Percentiles rank a stretch among this genome's conserved stretches.
Evolutionary conservation across 2,329 filamentous ascomycete species (phyloP).

Genomic region (Fusarium stilboides): DNA sequence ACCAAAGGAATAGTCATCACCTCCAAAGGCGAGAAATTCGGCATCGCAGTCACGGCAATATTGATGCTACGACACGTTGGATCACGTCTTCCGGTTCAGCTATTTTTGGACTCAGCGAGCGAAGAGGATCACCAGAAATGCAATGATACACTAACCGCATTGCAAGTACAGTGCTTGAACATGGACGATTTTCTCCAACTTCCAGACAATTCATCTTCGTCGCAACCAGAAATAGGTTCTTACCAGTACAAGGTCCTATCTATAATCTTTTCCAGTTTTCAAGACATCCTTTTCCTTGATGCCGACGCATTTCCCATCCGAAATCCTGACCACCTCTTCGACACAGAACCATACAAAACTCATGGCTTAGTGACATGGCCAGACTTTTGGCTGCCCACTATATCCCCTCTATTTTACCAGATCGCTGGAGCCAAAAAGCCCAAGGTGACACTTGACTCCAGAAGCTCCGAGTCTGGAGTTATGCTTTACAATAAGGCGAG

Average conservation of each 20-base stretch:
- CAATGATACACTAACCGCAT: conserved; percentile 3
- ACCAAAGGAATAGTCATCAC: conserved; percentile 45
- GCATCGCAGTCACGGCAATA: conserved; percentile 43
- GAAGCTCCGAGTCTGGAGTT: conserved; percentile 42
- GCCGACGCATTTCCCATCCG: conserved; percentile 45
- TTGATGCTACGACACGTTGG: conserved; percentile 45
- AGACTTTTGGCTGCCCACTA: conserved; percentile 48
- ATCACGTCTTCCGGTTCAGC: conserved; percentile 35
- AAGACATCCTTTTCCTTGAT: conserved; percentile 44
- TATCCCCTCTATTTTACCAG: conserved; percentile 45
- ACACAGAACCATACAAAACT: conserved; percentile 39
- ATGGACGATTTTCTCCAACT: conserved; percentile 43
- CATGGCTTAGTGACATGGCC: conserved; percentile 45
- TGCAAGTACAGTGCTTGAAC: conserved; percentile 39
- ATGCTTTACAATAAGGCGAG: conserved; percentile 44
- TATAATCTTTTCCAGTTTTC: conserved; percentile 46
- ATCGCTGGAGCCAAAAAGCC: conserved; percentile 36
- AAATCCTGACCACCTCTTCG: conserved; percentile 38
- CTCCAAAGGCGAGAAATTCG: conserved; percentile 30
- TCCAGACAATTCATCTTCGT: neutral
- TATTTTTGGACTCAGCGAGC: conserved; percentile 43
- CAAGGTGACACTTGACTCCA: conserved; percentile 37
- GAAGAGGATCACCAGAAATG: conserved; percentile 30
- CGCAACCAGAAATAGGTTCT: conserved; percentile 27
- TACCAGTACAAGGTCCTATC: conserved; percentile 46